Evolutionary conservation across 2,329 filamentous ascomycete genomes (phyloP).

Genomic region (Neodidymelliopsis sp.): DNA sequence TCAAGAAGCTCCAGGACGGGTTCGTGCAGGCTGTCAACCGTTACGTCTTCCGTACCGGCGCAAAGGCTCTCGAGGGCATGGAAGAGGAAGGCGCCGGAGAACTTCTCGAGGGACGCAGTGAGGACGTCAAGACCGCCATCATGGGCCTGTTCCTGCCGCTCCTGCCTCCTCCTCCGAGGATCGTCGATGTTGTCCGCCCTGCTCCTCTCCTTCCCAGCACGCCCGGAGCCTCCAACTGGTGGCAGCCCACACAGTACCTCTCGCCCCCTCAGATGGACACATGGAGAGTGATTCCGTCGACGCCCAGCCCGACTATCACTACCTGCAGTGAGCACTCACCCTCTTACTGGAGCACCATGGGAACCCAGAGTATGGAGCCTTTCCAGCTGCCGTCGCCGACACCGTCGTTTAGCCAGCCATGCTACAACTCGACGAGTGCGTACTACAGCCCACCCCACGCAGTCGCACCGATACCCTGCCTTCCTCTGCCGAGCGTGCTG

Average conservation of each 20-base stretch:
- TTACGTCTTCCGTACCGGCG: conserved; percentile 91
- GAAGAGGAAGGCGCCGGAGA: conserved; percentile 97
- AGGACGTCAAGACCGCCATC: conserved; percentile 90
- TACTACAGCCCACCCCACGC: conserved; percentile 84
- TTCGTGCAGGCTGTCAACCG: conserved; percentile 97
- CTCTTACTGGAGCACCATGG: conserved; percentile 79
- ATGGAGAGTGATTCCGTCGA: conserved; percentile 92
- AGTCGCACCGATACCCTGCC: conserved; percentile 74
- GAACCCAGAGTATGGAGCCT: conserved; percentile 67
- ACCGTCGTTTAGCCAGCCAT: conserved; percentile 80
- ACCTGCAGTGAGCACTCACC: conserved; percentile 75
- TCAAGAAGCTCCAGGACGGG: conserved; percentile 97
- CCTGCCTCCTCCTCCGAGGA: conserved; percentile 84
- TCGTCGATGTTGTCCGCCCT: conserved; percentile 88
- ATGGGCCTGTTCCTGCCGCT: conserved; percentile 84
- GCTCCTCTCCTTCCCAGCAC: conserved; percentile 86
- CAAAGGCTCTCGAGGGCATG: conserved; percentile 88
- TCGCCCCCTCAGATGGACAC: conserved; percentile 79
- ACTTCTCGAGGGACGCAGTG: conserved; percentile 86
- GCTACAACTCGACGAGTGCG: conserved; percentile 45
- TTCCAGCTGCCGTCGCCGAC: conserved; percentile 77
- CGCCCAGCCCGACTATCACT: conserved; percentile 73
- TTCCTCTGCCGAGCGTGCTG: conserved; percentile 87
- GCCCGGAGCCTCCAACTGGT: conserved; percentile 75
- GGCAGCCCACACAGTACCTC: conserved; percentile 72